phyloP scores from a whole-genome alignment of 768 basidiomycete genomes.

The Pleurotus ostreatus region DNA sequence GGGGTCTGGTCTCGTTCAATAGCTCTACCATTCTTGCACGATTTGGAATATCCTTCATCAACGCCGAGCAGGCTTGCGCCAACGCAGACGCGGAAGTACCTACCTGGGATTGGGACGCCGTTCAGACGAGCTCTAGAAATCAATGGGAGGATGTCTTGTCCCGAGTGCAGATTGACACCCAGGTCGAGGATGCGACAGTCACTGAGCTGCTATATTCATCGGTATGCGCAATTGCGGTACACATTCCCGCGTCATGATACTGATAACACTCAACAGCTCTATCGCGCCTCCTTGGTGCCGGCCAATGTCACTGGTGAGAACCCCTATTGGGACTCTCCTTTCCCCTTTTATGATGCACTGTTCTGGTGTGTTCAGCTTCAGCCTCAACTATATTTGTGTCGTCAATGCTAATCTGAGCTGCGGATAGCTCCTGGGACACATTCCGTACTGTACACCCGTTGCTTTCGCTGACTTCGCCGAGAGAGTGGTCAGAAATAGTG shows the following conservation, averaged over 20 bases:
- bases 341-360: constrained; percentile 47
- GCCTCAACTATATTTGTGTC: too few species aligned
- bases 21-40: constrained; percentile 39
- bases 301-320: constrained; percentile 48
- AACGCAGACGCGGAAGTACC: constrained; percentile 56
- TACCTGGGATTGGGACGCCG: constrained; percentile 39
- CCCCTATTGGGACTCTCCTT: constrained; percentile 42
- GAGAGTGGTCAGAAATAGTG: constrained; percentile 44
- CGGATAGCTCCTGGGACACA: constrained; percentile 46
- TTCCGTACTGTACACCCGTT: constrained; percentile 51
- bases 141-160: constrained; percentile 42
- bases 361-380: constrained; percentile 37
- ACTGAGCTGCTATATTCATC: constrained; percentile 46
- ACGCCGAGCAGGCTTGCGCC: constrained; percentile 47
- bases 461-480: constrained; percentile 39
- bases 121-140: constrained; percentile 30
- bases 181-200: constrained; percentile 35
- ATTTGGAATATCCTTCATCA: constrained; percentile 56
- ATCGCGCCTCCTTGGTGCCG: constrained; percentile 46
- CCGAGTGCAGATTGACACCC: constrained; percentile 29
- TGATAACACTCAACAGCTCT: constrained; percentile 28
- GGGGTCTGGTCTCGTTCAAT: constrained; percentile 38
- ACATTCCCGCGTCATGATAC: background rate
- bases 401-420: background rate
- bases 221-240: constrained; percentile 19